Evolutionary conservation across 257 asterid genomes (phyloP), one percentile per base, ranked within the genome.

Genomic region (Galeopsis tetrahit): DNA sequence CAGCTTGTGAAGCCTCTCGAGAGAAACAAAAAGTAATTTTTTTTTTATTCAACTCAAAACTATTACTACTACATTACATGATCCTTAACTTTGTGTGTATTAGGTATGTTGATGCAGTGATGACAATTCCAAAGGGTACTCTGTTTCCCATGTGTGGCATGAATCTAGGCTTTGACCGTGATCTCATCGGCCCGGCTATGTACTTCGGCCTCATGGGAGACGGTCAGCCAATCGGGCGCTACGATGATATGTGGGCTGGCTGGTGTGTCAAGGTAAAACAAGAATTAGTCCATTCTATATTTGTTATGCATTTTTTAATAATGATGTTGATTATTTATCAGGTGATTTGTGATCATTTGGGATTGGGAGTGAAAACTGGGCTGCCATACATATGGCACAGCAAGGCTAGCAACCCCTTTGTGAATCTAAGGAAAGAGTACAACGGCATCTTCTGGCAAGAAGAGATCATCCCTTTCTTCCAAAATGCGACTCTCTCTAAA

Each of bases 171-270:
- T 93, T 93, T 59, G 89, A 93, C 57, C 97, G 98, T 2, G 97
- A 93, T 0, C 95, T 93, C 53, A 93, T 93, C 32, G 97, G 97
- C 33, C 97, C 98, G 0, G 98, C 98, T 2, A 88, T 93, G 97
- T 90, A 90, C 76, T 93, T 90, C 44, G 98, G 98, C 8, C 96
- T 93, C 9, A 93, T 93, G 97, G 98, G 97, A 51, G 98, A 93
- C 6, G 98, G 97, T 0, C 97, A 93, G 83, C 98, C 98, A 2
- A 93, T 93, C 35, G 98, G 98, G 14, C 95, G 97, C 3, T 93
- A 93, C 62, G 98, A 93, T 31, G 98, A 93, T 49, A 93, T 93
- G 98, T 93, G 98, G 98, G 98, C 98, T 38, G 98, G 97, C 44
- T 93, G 98, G 98, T 93, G 98, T 60, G 64, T 51, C 76, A 93